Evolutionary conservation across 2,329 filamentous ascomycete species (phyloP).

Genomic region (Esteya vermicola): DNA sequence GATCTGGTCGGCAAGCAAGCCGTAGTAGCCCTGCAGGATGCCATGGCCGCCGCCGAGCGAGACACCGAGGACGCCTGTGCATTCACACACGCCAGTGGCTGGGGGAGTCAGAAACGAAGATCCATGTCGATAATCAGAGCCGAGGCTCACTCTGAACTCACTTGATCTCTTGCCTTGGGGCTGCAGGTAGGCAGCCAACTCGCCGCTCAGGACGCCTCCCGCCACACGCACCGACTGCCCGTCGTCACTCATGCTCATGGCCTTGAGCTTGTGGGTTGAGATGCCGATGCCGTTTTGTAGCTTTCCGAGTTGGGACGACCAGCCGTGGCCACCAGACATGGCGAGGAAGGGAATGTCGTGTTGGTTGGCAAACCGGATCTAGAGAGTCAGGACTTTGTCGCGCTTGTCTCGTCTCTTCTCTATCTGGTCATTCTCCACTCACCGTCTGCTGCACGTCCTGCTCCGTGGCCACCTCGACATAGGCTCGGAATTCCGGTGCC

Average conservation of each 20-base stretch:
- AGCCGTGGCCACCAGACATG: neutral
- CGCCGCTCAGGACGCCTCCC: neutral
- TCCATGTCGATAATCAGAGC: neutral
- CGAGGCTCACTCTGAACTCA: neutral
- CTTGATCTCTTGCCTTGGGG: neutral
- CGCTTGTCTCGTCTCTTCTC: too few species aligned
- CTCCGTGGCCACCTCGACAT: neutral
- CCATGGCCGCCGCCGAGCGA: neutral
- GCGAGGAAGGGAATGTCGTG: neutral
- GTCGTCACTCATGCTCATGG: neutral
- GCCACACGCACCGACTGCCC: neutral
- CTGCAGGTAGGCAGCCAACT: neutral
- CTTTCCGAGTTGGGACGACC: neutral
- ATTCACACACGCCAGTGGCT: neutral
- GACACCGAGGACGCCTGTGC: neutral
- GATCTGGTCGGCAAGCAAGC: slow-evolving; percentile 8
- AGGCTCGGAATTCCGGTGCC: neutral
- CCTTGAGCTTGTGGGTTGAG: neutral
- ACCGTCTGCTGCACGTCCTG: neutral
- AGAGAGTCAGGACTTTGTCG: neutral
- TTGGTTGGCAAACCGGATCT: neutral
- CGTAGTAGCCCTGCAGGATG: neutral
- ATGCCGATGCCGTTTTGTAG: neutral
- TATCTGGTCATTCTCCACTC: neutral
- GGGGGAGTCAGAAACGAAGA: neutral